These are phyloP conservation scores for Pythium vanterpoolii DNA, from an alignment of 352 stramenopile species.

Conservation along the genomic window DNA sequence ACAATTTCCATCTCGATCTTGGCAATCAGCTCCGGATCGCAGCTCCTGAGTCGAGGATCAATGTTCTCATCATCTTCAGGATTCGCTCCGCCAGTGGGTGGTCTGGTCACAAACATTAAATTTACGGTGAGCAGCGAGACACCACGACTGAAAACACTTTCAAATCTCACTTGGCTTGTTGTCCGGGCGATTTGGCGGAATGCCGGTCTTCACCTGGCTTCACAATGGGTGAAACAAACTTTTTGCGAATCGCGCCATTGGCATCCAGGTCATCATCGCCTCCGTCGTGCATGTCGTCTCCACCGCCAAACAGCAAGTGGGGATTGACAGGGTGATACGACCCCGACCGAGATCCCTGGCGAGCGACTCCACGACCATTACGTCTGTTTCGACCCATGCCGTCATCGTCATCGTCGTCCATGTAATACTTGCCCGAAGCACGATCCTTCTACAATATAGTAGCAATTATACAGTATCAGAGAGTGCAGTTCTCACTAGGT, in stretches of 20 bases:
- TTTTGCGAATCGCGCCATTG: slow-evolving; percentile 47
- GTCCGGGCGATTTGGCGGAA: slow-evolving; percentile 2
- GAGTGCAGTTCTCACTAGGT: background rate
- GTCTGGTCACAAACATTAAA: background rate
- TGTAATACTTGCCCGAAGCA: slow-evolving; percentile 18
- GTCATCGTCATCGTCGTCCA: slow-evolving; percentile 38
- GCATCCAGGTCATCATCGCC: slow-evolving; percentile 27
- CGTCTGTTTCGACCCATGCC: slow-evolving; percentile 23
- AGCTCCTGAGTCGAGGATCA: slow-evolving; percentile 91
- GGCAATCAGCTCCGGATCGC: slow-evolving; percentile 94
- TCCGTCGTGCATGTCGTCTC: slow-evolving; percentile 1
- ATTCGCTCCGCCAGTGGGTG: slow-evolving; percentile 19
- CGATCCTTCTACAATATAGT: slow-evolving; percentile 18
- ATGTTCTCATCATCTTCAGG: slow-evolving; percentile 78
- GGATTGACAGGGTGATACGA: slow-evolving; percentile 78
- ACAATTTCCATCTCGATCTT: slow-evolving; percentile 98
- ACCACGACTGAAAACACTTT: background rate
- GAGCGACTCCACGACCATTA: slow-evolving; percentile 19
- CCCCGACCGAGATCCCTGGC: slow-evolving; percentile 29
- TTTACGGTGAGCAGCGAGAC: background rate
- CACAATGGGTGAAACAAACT: slow-evolving; percentile 66
- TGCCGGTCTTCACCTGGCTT: slow-evolving; percentile 27
- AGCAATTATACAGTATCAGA: background rate
- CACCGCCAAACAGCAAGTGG: slow-evolving; percentile 49
- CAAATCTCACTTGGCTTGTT: slow-evolving; percentile 16